Conservation (phyloP, 495 filamentous ascomycete species). For the Hypoxylon cercidicola region DNA sequence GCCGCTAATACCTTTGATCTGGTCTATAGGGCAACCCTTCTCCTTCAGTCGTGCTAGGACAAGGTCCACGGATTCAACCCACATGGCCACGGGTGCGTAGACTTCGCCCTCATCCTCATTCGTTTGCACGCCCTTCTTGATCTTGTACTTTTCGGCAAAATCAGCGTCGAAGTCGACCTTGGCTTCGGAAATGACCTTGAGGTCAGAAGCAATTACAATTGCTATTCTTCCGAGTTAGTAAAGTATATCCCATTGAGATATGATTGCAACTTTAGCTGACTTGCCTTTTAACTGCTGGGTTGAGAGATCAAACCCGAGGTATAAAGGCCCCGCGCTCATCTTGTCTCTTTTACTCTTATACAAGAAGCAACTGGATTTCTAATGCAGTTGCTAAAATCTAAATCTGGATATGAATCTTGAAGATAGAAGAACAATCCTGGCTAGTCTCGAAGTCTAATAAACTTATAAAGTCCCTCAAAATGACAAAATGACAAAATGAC, state of each 20-base stretch:
- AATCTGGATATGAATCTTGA: neutral
- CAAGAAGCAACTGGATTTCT: conserved; percentile 19
- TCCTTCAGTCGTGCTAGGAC: conserved; percentile 78
- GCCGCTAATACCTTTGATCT: conserved; percentile 84
- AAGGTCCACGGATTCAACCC: conserved; percentile 90
- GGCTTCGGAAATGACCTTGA: conserved; percentile 78
- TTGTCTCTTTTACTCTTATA: conserved; percentile 23
- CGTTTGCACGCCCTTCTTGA: conserved; percentile 86
- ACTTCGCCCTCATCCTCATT: conserved; percentile 87
- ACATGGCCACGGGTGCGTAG: conserved; percentile 91
- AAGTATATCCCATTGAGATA: neutral
- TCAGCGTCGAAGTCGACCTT: conserved; percentile 79
- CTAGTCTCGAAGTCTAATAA: conserved; percentile 1
- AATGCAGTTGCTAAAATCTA: neutral
- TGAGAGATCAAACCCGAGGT: conserved; percentile 94
- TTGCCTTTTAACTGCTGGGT: conserved; percentile 94
- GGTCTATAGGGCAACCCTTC: conserved; percentile 77
- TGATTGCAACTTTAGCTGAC: conserved; percentile 26
- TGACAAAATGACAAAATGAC: too few species aligned
- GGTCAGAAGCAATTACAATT: conserved; percentile 80
- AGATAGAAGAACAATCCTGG: neutral
- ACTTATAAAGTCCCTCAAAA: conserved; percentile 17
- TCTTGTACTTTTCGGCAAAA: conserved; percentile 80
- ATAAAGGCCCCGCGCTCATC: conserved; percentile 70
- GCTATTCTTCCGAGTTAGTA: conserved; percentile 52